Percentiles rank a stretch among this genome's conserved stretches.
phyloP scores from a whole-genome alignment of 2,329 filamentous ascomycete genomes.

The Fonsecaea nubica region DNA sequence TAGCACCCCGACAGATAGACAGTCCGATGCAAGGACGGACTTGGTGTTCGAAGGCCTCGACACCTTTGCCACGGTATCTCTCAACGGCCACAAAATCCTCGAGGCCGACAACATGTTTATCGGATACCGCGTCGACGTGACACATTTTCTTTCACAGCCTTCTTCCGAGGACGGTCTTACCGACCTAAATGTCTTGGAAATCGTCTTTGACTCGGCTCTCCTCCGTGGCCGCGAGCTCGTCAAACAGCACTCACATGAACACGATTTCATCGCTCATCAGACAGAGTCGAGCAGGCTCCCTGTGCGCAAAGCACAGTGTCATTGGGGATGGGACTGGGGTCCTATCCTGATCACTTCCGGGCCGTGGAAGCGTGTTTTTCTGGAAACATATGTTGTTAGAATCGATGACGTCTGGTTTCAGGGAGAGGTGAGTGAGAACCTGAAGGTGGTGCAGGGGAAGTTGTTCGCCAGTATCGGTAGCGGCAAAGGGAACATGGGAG shows the following conservation, averaged over 20 bases:
- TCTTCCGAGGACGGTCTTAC: conserved; percentile 29
- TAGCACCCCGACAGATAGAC: conserved; percentile 48
- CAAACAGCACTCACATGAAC: conserved; percentile 48
- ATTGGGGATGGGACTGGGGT: conserved; percentile 77
- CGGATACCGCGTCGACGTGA: conserved; percentile 72
- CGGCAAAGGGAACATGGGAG: conserved; percentile 29
- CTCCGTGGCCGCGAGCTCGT: conserved; percentile 50
- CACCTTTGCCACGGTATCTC: conserved; percentile 74
- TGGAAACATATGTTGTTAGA: conserved; percentile 67
- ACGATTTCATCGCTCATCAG: conserved; percentile 55
- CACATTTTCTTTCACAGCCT: conserved; percentile 51
- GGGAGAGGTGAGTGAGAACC: conserved; percentile 48
- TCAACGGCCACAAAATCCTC: conserved; percentile 72
- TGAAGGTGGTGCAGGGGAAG: conserved; percentile 48
- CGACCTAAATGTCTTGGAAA: conserved; percentile 51
- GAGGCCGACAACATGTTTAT: conserved; percentile 81
- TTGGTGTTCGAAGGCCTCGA: conserved; percentile 79
- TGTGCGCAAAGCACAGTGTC: conserved; percentile 57
- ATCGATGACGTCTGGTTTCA: conserved; percentile 65
- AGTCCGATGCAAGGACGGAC: conserved; percentile 55
- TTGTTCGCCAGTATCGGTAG: conserved; percentile 49
- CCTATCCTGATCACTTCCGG: conserved; percentile 67
- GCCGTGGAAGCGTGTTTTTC: conserved; percentile 69
- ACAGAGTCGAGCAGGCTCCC: conserved; percentile 53
- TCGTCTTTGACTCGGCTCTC: conserved; percentile 56